Evolutionary conservation across 148 eudicot genomes (phyloP).

Genomic region (Rhododendron simsii): DNA sequence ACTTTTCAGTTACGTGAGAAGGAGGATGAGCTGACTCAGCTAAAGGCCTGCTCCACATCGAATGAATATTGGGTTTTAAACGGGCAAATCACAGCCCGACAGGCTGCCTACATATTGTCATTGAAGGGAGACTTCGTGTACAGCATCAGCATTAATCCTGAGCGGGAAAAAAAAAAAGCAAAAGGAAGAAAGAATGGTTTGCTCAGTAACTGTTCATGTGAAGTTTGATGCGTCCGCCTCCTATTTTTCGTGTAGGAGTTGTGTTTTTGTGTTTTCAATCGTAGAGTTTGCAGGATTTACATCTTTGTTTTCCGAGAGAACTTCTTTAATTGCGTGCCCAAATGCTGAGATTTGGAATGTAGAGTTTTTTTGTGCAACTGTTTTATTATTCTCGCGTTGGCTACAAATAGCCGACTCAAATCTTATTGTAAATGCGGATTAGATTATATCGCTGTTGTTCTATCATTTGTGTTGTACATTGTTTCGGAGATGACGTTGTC

Average conservation of each 20-base stretch:
- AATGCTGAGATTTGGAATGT: neutral
- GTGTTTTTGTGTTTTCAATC: neutral
- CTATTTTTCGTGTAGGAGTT: neutral
- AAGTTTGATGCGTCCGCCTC: neutral
- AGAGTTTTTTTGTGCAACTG: neutral
- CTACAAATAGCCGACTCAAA: neutral
- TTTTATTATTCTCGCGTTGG: neutral
- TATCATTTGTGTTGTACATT: neutral
- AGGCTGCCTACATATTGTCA: neutral
- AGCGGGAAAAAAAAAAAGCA: neutral
- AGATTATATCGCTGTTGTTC: neutral
- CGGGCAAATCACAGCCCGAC: neutral
- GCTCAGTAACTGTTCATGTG: neutral
- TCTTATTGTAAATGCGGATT: constrained; percentile 9
- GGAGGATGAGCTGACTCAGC: neutral
- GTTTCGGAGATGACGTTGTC: neutral
- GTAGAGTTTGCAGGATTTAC: neutral
- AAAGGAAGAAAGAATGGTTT: neutral
- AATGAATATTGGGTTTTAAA: neutral
- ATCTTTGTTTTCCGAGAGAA: neutral
- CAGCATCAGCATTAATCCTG: neutral
- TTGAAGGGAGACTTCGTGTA: neutral
- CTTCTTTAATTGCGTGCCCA: neutral
- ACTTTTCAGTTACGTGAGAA: neutral
- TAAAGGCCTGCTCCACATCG: neutral